A percentile compares a stretch with the other conserved stretches of the same genome.
These are phyloP conservation scores for Paraphaeosphaeria minitans DNA, from an alignment of 2,329 filamentous ascomycete species.

Conservation along the genomic window DNA sequence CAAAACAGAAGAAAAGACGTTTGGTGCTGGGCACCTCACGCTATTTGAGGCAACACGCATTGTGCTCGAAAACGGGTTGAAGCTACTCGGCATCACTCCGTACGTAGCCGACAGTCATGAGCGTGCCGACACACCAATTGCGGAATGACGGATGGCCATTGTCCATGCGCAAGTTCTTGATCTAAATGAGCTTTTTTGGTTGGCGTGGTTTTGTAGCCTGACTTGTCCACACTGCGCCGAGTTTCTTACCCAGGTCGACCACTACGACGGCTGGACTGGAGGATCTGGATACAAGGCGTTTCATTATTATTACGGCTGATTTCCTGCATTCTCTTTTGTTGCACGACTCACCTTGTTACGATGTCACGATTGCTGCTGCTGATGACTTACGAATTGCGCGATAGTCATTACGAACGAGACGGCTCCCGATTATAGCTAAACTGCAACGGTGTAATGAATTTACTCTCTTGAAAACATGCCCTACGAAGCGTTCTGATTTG, in stretches of 20 bases:
- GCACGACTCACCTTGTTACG: not conserved
- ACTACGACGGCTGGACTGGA: not conserved
- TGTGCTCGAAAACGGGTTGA: conserved; percentile 40
- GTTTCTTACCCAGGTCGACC: not conserved
- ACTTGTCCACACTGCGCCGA: not conserved
- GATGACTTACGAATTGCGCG: not conserved
- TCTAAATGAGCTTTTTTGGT: not conserved
- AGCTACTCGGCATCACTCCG: conserved; percentile 32
- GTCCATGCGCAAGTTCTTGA: not conserved
- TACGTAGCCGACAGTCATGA: conserved; percentile 15
- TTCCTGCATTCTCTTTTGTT: not conserved
- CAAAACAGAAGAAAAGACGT: not conserved
- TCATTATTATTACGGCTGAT: not conserved
- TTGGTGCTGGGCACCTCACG: conserved; percentile 26
- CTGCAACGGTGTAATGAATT: not conserved
- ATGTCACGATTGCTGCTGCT: not conserved
- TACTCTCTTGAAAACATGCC: not conserved
- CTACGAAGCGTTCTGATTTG: not conserved
- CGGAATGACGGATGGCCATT: conserved; percentile 6
- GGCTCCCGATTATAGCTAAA: not conserved
- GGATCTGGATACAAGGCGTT: not conserved
- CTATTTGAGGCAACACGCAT: conserved; percentile 35
- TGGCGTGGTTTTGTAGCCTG: not conserved
- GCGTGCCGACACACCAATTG: conserved; percentile 35
- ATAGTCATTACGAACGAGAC: not conserved